A percentile compares a stretch with the other conserved stretches of the same genome.
phyloP scores from a whole-genome alignment of 768 basidiomycete species.

The Tephrocybe sp. region DNA sequence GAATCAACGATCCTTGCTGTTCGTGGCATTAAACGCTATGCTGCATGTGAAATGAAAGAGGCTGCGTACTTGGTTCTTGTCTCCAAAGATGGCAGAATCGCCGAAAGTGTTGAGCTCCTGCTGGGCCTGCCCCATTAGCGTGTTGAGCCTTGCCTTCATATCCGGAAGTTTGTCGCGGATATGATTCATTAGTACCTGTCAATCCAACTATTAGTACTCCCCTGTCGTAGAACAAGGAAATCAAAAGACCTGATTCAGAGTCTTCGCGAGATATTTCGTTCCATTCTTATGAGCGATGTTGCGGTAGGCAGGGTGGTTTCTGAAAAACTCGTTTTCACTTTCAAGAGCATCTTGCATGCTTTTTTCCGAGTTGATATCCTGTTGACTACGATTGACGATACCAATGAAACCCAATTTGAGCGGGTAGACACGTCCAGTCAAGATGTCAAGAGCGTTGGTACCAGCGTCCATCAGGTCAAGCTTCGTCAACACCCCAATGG shows the following conservation, averaged over 20 bases:
- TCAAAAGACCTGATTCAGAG: conserved; percentile 78
- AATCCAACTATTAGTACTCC: background rate
- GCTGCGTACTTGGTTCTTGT: conserved; percentile 71
- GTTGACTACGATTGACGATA: conserved; percentile 95
- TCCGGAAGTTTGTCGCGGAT: conserved; percentile 98
- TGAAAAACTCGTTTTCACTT: conserved; percentile 89
- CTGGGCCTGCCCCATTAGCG: conserved; percentile 97
- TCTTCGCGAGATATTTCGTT: conserved; percentile 92
- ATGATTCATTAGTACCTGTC: conserved; percentile 89
- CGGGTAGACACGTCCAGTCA: conserved; percentile 96
- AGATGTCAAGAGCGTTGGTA: conserved; percentile 93
- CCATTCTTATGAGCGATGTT: conserved; percentile 97
- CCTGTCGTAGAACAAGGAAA: background rate
- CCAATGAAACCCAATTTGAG: conserved; percentile 98
- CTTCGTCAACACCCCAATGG: conserved; percentile 95
- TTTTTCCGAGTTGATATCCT: conserved; percentile 90
- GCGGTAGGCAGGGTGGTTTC: conserved; percentile 83
- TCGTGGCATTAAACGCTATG: conserved; percentile 12
- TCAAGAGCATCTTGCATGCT: conserved; percentile 82
- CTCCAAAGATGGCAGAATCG: conserved; percentile 87
- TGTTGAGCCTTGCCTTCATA: conserved; percentile 98
- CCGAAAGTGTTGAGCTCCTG: conserved; percentile 98
- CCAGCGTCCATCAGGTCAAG: conserved; percentile 99
- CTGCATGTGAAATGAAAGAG: background rate
- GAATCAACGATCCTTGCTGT: conserved; percentile 83